Conservation (phyloP, 345 rosid genomes). For the Garcia nutans region DNA sequence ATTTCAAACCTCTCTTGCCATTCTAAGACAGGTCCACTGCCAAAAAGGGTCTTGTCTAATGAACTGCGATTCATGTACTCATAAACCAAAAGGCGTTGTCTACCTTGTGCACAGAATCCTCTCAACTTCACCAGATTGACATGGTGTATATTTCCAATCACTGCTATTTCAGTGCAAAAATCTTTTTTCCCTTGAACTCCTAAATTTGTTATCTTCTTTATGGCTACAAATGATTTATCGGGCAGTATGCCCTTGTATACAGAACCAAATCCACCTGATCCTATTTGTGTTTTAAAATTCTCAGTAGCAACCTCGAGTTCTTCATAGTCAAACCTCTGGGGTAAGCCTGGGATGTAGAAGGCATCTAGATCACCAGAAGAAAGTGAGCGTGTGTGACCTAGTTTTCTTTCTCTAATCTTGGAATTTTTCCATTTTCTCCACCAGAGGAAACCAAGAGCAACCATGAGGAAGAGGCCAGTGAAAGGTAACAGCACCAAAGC, state of each 20-base stretch:
- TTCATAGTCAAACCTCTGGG: conserved; percentile 23
- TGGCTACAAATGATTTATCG: conserved; percentile 26
- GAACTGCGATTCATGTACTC: conserved; percentile 33
- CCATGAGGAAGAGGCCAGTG: conserved; percentile 42
- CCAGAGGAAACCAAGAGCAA: conserved; percentile 46
- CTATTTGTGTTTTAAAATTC: conserved; percentile 24
- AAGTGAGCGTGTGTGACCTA: conserved; percentile 26
- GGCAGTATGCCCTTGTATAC: conserved; percentile 26
- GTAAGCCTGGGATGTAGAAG: conserved; percentile 58
- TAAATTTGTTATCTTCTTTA: conserved; percentile 24
- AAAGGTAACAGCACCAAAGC: conserved; percentile 70
- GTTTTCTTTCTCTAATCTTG: conserved; percentile 34
- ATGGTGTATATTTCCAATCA: conserved; percentile 28
- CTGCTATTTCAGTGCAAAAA: conserved; percentile 32
- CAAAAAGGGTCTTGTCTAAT: conserved; percentile 26
- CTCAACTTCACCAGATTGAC: conserved; percentile 27
- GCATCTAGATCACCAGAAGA: conserved; percentile 67
- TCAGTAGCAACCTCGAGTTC: conserved; percentile 26
- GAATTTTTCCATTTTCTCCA: conserved; percentile 52
- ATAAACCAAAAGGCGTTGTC: conserved; percentile 28
- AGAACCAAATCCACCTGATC: conserved; percentile 28
- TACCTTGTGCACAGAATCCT: conserved; percentile 31
- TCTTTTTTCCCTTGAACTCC: conserved; percentile 30
- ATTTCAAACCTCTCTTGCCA: conserved; percentile 29
- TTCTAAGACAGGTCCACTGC: conserved; percentile 18